These are phyloP conservation scores for Rhynchospora pubera DNA, from an alignment of 176 grass and related monocot genomes.

Conservation along the genomic window DNA sequence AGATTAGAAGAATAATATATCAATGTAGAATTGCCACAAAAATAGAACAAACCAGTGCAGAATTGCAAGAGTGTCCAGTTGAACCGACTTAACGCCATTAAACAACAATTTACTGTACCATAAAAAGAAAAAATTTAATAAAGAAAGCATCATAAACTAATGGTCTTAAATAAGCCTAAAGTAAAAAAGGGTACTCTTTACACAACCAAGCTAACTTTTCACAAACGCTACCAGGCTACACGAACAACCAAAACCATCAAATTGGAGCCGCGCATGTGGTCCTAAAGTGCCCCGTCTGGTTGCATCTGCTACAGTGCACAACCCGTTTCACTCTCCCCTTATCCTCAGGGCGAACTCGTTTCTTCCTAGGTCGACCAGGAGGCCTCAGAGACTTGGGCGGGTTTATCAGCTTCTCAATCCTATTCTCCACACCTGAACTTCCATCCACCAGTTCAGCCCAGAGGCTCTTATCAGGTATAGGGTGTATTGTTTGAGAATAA, in stretches of 20 bases:
- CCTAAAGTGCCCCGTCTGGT: conserved; percentile 94
- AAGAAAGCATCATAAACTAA: not conserved
- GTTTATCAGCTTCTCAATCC: conserved; percentile 42
- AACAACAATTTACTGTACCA: not conserved
- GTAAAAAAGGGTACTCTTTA: not conserved
- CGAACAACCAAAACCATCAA: conserved; percentile 20
- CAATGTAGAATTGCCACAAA: not conserved
- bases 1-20: not conserved
- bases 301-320: conserved; percentile 94
- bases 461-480: conserved; percentile 77
- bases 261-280: conserved; percentile 83
- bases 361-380: conserved; percentile 72
- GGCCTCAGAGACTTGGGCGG: conserved; percentile 77
- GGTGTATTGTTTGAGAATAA: conserved; percentile 90
- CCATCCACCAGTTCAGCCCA: conserved; percentile 52
- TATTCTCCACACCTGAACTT: conserved; percentile 31
- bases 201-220: conserved; percentile 28
- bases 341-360: conserved; percentile 60
- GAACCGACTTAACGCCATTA: not conserved
- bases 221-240: conserved; percentile 20
- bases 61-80: not conserved
- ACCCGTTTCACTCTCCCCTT: conserved; percentile 58
- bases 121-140: not conserved
- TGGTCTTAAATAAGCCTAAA: not conserved
- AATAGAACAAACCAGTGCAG: no score